Base-by-base conservation (phyloP, 768 basidiomycete genomes). In the Tulasnella sp. region DNA sequence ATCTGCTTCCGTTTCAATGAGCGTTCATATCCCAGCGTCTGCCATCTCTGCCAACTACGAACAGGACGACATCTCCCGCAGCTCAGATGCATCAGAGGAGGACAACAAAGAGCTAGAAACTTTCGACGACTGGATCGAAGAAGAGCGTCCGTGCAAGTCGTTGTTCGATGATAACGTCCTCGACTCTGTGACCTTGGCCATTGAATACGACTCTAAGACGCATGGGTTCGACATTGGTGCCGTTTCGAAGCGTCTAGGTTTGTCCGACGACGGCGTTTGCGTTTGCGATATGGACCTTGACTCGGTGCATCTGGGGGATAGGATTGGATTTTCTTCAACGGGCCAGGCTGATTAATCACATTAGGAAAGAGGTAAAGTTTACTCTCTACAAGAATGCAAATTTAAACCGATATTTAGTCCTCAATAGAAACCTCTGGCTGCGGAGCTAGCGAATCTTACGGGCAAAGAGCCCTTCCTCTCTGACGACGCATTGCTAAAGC, bases 321-420 rank as follows among this genome's bases (percentile, higher is more conserved):
- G 94, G 87, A 0, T 87, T 97, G 54, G 96, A 97, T 85, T 91
- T 93, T 82, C 92, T 96, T 85, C 90, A 90, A 79, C 89, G 93
- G 28, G 92, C 96, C 83, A 90, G 94, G 74, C 86, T 98, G 76
- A 91, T 98, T 86, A 98, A 98, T 85, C 94, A 90, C 86, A 95
- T 97, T 84, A 88, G 96, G 80, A 93, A 90, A 86, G 90, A 91
- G 86, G 95, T 94, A 69, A 28, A 86, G 24, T 37, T 4, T 16
- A 9, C 50, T 28, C 64, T 20, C 48, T 40, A 5, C 31, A 40
- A 1, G 24, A 60, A 34, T 24, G 22, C 24, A 22, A 9, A 20
- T 74, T 73, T n/a, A 41, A 75, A 80, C 75, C 64, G 81, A 72
- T 81, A 80, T 42, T 31, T 37, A 48, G 6, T 44, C 76, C 58